Evolutionary conservation across 176 grass and related monocot genomes (phyloP).

Genomic region (Zea luxurians): DNA sequence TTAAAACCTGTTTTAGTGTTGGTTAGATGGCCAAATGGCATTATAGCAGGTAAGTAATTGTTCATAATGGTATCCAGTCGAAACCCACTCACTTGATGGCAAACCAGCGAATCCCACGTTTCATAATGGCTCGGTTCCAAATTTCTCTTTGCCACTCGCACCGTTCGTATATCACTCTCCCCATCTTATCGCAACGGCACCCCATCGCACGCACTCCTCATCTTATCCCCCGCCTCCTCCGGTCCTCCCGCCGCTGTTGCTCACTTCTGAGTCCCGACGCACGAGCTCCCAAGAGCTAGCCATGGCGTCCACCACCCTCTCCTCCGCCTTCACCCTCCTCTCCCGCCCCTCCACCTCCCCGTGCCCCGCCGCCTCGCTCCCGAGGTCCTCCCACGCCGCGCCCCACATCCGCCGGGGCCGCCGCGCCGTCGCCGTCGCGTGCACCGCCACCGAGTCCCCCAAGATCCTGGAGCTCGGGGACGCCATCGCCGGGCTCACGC

Average conservation of each 20-base stretch:
- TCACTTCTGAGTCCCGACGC: conserved; percentile 16
- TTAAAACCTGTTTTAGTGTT: too few relatives aligned
- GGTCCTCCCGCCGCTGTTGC: neutral
- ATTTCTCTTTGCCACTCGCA: conserved; percentile 29
- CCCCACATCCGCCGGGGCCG: conserved; percentile 11
- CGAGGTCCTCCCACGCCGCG: conserved; percentile 32
- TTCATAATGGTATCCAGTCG: too few relatives aligned
- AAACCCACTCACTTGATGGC: too few relatives aligned
- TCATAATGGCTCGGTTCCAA: too few relatives aligned
- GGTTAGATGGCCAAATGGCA: too few relatives aligned
- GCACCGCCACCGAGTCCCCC: conserved; percentile 49
- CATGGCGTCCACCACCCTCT: conserved; percentile 63
- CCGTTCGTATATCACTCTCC: conserved; percentile 1
- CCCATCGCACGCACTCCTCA: conserved; percentile 6
- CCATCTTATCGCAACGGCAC: conserved; percentile 25
- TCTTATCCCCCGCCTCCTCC: conserved; percentile 49
- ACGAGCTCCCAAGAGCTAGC: neutral
- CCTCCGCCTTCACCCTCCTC: conserved; percentile 58
- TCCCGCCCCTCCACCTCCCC: conserved; percentile 44
- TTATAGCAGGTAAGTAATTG: too few relatives aligned
- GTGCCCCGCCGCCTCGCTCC: neutral
- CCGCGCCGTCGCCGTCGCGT: conserved; percentile 33
- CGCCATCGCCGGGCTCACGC: conserved; percentile 72
- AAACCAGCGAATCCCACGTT: too few relatives aligned
- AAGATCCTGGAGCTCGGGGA: conserved; percentile 73